These are phyloP conservation scores for Trametes cinnabarina DNA, from an alignment of 768 basidiomycete genomes.

Conservation along the genomic window DNA sequence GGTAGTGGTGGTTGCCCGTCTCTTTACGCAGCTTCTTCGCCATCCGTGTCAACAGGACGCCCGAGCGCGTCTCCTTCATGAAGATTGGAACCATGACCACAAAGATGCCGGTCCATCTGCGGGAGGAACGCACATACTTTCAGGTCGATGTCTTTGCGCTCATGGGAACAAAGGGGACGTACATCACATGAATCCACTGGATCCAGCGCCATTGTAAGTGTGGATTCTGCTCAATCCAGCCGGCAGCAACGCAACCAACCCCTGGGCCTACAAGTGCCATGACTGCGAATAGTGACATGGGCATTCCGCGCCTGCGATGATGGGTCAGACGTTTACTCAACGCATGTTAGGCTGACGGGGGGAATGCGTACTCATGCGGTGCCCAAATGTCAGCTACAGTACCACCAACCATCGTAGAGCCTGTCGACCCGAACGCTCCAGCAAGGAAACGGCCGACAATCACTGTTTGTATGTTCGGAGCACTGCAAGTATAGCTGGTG, in stretches of 20 bases:
- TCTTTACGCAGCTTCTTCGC: constrained; percentile 64
- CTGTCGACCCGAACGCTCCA: constrained; percentile 67
- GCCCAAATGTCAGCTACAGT: constrained; percentile 70
- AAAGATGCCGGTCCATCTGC: constrained; percentile 52
- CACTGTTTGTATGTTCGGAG: constrained; percentile 56
- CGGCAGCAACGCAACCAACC: constrained; percentile 60
- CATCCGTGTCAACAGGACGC: constrained; percentile 64
- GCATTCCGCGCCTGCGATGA: constrained; percentile 63
- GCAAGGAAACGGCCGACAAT: constrained; percentile 62
- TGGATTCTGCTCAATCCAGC: constrained; percentile 63
- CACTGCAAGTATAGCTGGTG: constrained; percentile 24
- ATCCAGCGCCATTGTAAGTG: constrained; percentile 78
- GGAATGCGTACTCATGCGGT: constrained; percentile 49
- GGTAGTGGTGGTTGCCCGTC: constrained; percentile 62
- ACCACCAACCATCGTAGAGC: constrained; percentile 73
- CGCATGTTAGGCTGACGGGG: neutral
- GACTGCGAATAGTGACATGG: constrained; percentile 73
- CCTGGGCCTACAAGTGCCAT: constrained; percentile 60
- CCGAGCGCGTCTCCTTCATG: constrained; percentile 71
- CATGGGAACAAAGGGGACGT: neutral
- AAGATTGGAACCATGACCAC: constrained; percentile 49
- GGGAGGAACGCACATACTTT: neutral
- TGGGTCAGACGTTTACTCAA: neutral
- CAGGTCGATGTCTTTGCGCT: neutral
- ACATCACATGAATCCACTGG: constrained; percentile 77